Conservation (phyloP, 2,329 filamentous ascomycete species). For the Dothideomycetidae sp. region DNA sequence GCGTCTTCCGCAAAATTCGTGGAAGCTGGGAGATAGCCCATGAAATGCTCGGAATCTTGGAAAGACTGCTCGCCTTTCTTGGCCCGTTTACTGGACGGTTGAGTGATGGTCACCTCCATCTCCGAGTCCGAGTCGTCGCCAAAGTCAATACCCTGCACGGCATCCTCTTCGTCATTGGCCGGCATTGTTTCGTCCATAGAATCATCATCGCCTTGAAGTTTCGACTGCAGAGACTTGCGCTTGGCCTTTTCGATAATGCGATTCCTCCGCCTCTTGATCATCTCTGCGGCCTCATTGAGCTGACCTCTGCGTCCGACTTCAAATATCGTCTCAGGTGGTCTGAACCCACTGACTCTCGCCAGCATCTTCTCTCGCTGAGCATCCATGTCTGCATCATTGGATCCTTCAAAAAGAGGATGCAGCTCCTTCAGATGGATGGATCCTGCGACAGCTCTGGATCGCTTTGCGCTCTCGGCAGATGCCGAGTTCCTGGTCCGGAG, state of each 20-base stretch:
- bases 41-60: slow-evolving; percentile 83
- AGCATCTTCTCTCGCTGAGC: slow-evolving; percentile 73
- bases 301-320: slow-evolving; percentile 69
- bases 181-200: slow-evolving; percentile 15
- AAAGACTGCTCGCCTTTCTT: slow-evolving; percentile 37
- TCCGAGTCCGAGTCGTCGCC: slow-evolving; percentile 38
- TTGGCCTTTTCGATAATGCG: slow-evolving; percentile 46
- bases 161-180: slow-evolving; percentile 23
- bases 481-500: slow-evolving; percentile 79
- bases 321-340: slow-evolving; percentile 90
- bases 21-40: slow-evolving; percentile 80
- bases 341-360: slow-evolving; percentile 73
- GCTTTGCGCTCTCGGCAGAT: slow-evolving; percentile 76
- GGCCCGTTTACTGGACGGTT: slow-evolving; percentile 15
- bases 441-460: slow-evolving; percentile 62
- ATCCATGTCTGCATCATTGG: slow-evolving; percentile 51
- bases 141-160: slow-evolving; percentile 24
- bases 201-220: slow-evolving; percentile 12
- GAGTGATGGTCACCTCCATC: slow-evolving; percentile 38
- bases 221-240: slow-evolving; percentile 11
- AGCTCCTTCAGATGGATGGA: slow-evolving; percentile 58
- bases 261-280: slow-evolving; percentile 52
- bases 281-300: slow-evolving; percentile 51
- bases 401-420: slow-evolving; percentile 57
- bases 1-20: slow-evolving; percentile 75